phyloP scores from a whole-genome alignment of 2,329 filamentous ascomycete species.

The Teratosphaeria pseudoeucalypti region DNA sequence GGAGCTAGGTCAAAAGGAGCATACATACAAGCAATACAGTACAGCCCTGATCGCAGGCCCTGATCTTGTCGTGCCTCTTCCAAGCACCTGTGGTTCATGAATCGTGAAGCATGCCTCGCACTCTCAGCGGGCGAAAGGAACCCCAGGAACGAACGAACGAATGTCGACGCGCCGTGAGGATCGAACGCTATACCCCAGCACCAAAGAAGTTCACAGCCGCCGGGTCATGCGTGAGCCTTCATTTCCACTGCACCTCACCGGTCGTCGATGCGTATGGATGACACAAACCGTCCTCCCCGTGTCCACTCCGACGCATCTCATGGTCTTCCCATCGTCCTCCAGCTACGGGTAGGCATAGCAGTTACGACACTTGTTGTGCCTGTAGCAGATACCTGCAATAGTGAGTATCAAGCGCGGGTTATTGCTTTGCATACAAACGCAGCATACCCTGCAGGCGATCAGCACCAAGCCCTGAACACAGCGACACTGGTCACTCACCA shows the following conservation, averaged over 20 bases:
- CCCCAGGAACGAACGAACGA: not conserved
- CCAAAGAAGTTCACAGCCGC: not conserved
- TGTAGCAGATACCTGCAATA: not conserved
- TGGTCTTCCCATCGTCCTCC: not conserved
- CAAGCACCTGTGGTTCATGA: too few species aligned
- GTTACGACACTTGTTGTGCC: not conserved
- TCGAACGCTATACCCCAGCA: not conserved
- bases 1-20: not conserved
- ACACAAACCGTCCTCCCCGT: not conserved
- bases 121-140: not conserved
- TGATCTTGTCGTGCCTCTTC: not conserved
- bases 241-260: not conserved
- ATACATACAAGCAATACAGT: not conserved
- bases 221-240: not conserved
- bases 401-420: not conserved
- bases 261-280: not conserved
- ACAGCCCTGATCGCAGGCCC: not conserved
- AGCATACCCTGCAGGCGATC: not conserved
- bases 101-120: not conserved
- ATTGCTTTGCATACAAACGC: not conserved
- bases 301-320: not conserved
- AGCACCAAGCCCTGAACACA: not conserved
- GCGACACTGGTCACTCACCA: not conserved
- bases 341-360: not conserved
- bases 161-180: not conserved